Conservation (phyloP, 108 stramenopile species). For the Nitzschia inconspicua region DNA sequence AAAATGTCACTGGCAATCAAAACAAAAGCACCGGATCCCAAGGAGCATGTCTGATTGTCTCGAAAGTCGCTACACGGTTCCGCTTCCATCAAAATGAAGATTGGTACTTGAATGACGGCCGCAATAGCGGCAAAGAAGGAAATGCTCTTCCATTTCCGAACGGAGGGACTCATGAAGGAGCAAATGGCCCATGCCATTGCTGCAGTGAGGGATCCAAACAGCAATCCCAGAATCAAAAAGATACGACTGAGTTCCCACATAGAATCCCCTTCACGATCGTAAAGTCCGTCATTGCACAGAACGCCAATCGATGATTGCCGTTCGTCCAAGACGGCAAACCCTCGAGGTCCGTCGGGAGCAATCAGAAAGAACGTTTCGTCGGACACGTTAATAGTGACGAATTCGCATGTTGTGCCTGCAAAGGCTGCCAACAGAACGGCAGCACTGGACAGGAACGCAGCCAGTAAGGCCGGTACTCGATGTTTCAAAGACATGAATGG, state of each 20-base stretch:
- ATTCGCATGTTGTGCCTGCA: conserved; percentile 5
- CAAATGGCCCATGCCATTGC: conserved; percentile 21
- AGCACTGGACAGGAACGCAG: neutral
- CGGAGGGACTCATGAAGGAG: conserved; percentile 20
- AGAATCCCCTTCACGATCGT: conserved; percentile 8
- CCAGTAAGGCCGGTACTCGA: conserved; percentile 5
- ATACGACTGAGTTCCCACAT: conserved; percentile 31
- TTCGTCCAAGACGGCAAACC: neutral
- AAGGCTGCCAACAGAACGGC: conserved; percentile 2
- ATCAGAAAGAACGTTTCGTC: neutral
- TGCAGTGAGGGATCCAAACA: conserved; percentile 12
- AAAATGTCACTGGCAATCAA: conserved; percentile 22
- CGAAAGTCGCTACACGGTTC: conserved; percentile 16
- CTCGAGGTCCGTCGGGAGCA: neutral
- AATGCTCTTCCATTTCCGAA: conserved; percentile 27
- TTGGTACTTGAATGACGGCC: conserved; percentile 30
- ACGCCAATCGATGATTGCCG: conserved; percentile 18
- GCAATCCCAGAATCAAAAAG: conserved; percentile 20
- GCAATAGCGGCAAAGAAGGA: conserved; percentile 20
- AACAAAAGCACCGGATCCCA: conserved; percentile 27
- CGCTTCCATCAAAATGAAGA: conserved; percentile 31
- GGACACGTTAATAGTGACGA: neutral
- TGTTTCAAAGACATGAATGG: conserved; percentile 7
- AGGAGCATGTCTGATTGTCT: conserved; percentile 11
- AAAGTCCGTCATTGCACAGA: conserved; percentile 16